These are phyloP conservation scores for Claviceps monticola DNA, from an alignment of 2,329 filamentous ascomycete genomes.

Conservation along the genomic window DNA sequence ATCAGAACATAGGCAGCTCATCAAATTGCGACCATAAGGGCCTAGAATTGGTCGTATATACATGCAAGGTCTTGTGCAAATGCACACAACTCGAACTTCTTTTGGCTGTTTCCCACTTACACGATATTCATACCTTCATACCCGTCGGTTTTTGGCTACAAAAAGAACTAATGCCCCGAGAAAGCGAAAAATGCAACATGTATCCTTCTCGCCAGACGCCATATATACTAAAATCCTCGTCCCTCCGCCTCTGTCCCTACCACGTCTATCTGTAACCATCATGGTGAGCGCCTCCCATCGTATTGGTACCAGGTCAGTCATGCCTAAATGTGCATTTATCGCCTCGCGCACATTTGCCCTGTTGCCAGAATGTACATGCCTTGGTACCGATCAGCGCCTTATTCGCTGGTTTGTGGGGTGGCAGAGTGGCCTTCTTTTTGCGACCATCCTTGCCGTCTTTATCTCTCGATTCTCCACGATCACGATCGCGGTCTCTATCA, in stretches of 20 bases:
- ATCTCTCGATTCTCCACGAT: slow-evolving; percentile 19
- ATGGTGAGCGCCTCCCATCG: not conserved
- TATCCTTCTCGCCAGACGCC: slow-evolving; percentile 2
- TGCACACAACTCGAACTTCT: not conserved
- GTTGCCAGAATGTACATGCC: slow-evolving; percentile 55
- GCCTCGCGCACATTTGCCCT: slow-evolving; percentile 59
- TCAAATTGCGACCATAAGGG: not conserved
- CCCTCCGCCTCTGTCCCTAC: not conserved
- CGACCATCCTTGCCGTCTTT: slow-evolving; percentile 23
- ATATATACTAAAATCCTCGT: not conserved
- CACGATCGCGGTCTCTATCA: slow-evolving; percentile 19
- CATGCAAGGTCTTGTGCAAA: not conserved
- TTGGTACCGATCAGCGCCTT: slow-evolving; percentile 50
- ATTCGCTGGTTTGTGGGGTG: slow-evolving; percentile 33
- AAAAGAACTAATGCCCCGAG: not conserved
- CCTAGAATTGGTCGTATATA: not conserved
- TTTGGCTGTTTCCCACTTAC: not conserved
- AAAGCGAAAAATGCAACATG: not conserved
- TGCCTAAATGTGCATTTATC: slow-evolving; percentile 64
- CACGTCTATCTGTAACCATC: not conserved
- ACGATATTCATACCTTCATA: not conserved
- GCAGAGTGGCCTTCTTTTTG: slow-evolving; percentile 27
- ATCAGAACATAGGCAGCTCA: not conserved
- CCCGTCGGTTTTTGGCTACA: not conserved
- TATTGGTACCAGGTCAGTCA: slow-evolving; percentile 24